A percentile compares a stretch with the other conserved stretches of the same genome.
phyloP scores from a whole-genome alignment of 768 basidiomycete genomes.

The Melanogaster broomeanus region DNA sequence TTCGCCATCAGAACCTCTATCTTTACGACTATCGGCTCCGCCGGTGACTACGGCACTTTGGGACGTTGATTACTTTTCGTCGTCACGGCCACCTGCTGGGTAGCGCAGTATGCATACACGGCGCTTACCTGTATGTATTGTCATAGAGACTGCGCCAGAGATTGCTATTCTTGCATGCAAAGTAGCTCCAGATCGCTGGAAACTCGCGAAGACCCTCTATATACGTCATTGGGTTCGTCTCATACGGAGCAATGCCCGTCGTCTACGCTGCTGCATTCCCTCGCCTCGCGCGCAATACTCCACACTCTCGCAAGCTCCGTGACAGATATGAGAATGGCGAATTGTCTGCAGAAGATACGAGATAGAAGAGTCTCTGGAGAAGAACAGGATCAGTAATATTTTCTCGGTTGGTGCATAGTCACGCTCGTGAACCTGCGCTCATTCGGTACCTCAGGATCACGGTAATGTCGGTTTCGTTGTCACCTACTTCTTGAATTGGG shows the following conservation, averaged over 20 bases:
- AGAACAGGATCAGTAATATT: slow-evolving; percentile 84
- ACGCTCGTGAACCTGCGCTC: background rate
- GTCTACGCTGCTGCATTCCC: slow-evolving; percentile 83
- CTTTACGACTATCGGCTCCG: slow-evolving; percentile 73
- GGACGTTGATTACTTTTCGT: slow-evolving; percentile 78
- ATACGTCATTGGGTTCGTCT: slow-evolving; percentile 75
- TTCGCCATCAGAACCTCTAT: slow-evolving; percentile 83
- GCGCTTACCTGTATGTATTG: slow-evolving; percentile 59
- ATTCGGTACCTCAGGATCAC: slow-evolving; percentile 50
- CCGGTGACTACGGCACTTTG: slow-evolving; percentile 45
- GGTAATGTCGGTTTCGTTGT: slow-evolving; percentile 76
- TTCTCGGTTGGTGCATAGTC: slow-evolving; percentile 56
- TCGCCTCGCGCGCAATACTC: slow-evolving; percentile 77
- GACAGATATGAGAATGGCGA: slow-evolving; percentile 61
- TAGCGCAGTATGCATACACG: slow-evolving; percentile 76
- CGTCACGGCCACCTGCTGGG: slow-evolving; percentile 80
- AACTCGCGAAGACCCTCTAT: slow-evolving; percentile 75
- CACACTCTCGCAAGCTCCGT: slow-evolving; percentile 54
- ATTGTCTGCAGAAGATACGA: slow-evolving; percentile 65
- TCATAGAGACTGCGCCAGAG: background rate
- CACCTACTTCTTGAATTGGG: slow-evolving; percentile 64
- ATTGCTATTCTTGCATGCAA: background rate
- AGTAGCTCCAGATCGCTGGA: slow-evolving; percentile 68
- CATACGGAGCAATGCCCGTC: slow-evolving; percentile 79
- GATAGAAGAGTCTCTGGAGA: slow-evolving; percentile 74